A percentile compares a stretch with the other conserved stretches of the same genome.
Evolutionary conservation across 129 eudicot species (phyloP).

Genomic region (Tagetes patula): DNA sequence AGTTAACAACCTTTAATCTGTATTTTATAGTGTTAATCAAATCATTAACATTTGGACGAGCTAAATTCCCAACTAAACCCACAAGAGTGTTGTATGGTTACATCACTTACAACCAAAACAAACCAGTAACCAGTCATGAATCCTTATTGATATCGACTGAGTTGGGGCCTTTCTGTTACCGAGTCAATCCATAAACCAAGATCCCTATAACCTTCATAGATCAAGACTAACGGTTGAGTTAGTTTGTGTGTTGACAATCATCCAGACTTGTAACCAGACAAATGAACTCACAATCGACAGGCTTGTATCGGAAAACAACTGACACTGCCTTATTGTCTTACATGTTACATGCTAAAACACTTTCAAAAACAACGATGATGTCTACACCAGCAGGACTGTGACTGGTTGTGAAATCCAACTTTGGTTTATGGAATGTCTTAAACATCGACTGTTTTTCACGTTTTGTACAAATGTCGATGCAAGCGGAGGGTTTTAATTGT

Average conservation of each 20-base stretch:
- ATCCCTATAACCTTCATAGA: slow-evolving; percentile 10
- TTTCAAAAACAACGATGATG: too few relatives aligned
- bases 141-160: slow-evolving; percentile 12
- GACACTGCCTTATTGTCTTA: not conserved
- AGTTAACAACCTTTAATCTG: too few relatives aligned
- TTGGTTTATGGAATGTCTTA: not conserved
- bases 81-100: not conserved
- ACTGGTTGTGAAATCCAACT: not conserved
- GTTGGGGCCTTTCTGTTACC: slow-evolving; percentile 19
- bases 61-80: not conserved
- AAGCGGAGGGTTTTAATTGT: not conserved
- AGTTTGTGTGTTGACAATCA: not conserved
- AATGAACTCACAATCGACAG: not conserved
- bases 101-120: slow-evolving; percentile 3
- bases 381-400: too few relatives aligned
- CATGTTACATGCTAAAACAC: not conserved
- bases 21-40: too few relatives aligned
- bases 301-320: not conserved
- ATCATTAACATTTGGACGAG: not conserved
- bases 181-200: slow-evolving; percentile 14
- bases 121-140: not conserved
- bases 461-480: not conserved
- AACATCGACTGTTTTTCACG: not conserved
- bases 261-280: not conserved
- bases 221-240: not conserved